Evolutionary conservation across 2,329 filamentous ascomycete genomes (phyloP).

Genomic region (Epichloe uncinata): DNA sequence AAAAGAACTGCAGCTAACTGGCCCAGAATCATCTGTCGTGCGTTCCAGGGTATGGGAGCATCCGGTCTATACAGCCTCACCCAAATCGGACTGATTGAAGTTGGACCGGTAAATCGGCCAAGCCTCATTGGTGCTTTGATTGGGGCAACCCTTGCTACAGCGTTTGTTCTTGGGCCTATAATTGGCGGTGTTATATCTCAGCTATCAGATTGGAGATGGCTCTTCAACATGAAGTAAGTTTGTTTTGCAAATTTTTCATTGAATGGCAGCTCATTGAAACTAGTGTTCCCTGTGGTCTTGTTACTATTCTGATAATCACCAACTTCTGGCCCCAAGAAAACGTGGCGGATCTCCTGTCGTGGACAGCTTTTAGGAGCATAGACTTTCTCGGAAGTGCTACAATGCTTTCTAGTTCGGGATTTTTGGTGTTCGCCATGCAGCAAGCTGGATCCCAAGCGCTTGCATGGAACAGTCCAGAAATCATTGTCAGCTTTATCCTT

Average conservation of each 20-base stretch:
- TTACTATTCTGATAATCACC: constrained; percentile 33
- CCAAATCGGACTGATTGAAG: constrained; percentile 42
- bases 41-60: constrained; percentile 47
- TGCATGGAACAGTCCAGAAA: constrained; percentile 37
- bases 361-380: constrained; percentile 31
- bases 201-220: constrained; percentile 41
- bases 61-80: constrained; percentile 48
- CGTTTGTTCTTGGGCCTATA: constrained; percentile 45
- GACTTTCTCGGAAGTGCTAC: constrained; percentile 39
- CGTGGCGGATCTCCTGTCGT: constrained; percentile 23
- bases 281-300: constrained; percentile 36
- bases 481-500: constrained; percentile 34
- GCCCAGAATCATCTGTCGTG: constrained; percentile 41
- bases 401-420: constrained; percentile 36
- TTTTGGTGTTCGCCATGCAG: constrained; percentile 43
- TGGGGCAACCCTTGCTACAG: constrained; percentile 40
- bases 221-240: constrained; percentile 48
- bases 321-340: constrained; percentile 30
- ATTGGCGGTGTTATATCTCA: constrained; percentile 43
- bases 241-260: not conserved
- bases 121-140: constrained; percentile 41
- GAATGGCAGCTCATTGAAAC: constrained; percentile 5
- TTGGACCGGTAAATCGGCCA: constrained; percentile 38
- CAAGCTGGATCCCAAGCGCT: constrained; percentile 40
- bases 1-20: constrained; percentile 9